phyloP scores from a whole-genome alignment of 805 yeast genomes.

The Metschnikowia amazonensis region DNA sequence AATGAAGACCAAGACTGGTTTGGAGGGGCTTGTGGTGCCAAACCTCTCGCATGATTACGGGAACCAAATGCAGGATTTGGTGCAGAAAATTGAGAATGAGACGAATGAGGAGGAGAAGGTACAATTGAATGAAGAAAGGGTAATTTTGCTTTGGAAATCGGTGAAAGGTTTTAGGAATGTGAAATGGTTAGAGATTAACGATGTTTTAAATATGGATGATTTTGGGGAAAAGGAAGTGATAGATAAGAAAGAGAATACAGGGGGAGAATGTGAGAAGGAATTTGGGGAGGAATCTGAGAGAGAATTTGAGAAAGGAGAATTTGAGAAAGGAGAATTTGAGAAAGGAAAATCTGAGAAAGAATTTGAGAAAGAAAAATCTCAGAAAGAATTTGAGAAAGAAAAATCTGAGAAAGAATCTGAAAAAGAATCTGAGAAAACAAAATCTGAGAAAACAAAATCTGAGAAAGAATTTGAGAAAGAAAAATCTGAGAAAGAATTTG shows the following conservation, averaged over 20 bases:
- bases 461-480: no score
- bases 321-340: no score
- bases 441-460: no score
- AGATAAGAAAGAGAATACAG: no score
- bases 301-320: not conserved
- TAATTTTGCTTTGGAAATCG: slow-evolving; percentile 33
- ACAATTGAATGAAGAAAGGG: slow-evolving; percentile 24
- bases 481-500: no score
- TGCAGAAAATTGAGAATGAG: slow-evolving; percentile 11
- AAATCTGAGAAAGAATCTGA: no score
- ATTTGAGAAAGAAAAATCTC: no score
- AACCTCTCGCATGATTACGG: not conserved
- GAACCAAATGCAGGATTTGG: slow-evolving; percentile 10
- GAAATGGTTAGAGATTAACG: slow-evolving; percentile 12
- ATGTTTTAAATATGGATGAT: slow-evolving; percentile 1
- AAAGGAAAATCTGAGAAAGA: no score
- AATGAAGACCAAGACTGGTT: slow-evolving; percentile 35
- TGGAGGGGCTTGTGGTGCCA: slow-evolving; percentile 20
- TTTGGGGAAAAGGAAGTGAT: not conserved
- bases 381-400: no score
- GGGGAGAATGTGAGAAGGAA: not conserved
- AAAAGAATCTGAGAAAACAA: no score
- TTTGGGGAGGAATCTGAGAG: no score
- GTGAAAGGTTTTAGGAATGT: slow-evolving; percentile 16
- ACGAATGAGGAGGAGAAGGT: slow-evolving; percentile 8